Base-by-base conservation (phyloP, 2,329 filamentous ascomycete genomes). In the Fusarium haematococcum region DNA sequence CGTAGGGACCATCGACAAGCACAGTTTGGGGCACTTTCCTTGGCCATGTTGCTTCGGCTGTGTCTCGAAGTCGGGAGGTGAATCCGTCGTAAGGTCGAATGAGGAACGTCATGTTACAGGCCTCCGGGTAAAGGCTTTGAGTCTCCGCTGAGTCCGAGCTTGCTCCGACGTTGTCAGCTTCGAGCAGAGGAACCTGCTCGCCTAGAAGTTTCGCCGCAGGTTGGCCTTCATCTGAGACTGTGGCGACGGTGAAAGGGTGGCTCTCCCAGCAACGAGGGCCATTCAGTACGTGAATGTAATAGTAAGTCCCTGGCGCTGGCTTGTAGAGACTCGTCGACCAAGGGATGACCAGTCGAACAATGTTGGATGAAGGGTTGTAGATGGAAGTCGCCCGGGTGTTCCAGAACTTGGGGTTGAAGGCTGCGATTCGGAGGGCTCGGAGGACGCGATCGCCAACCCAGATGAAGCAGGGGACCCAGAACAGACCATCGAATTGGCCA, bases 361-460 rank as follows among this genome's bases (percentile, higher is more conserved):
- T 85, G 69, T 87, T 84, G 45, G 84, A 80, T 1, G 79, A 76
- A 0, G 78, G 66, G 61, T 83, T 80, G 69, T 84, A 87, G 1
- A 80, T 79, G 2, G 81, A 81, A 1, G 75, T 65, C 0, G 81
- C 84, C 30, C 74, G 76, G 0, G 81, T 84, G 3, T 80, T 78
- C 82, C 83, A 85, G 54, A 83, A 79, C 39, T 68, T 76, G 2
- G 78, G 76, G 70, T 85, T 86, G 74, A 86, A 85, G 2, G 80
- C 77, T 6, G 84, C 43, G 23, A 85, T 82, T 1, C 88, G 85
- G 0, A 82, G 62, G 5, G 85, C 67, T 0, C 89, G 85, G 1
- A 88, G 65, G 9, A 85, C 58, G 3, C 89, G 84, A 63, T 91
- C 89, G 1, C 84, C 74, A 0, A 83, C 59, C 89, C 89, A 91